These are phyloP conservation scores for Lasiodiplodia hormozganensis DNA, from an alignment of 2,329 filamentous ascomycete species.

Conservation along the genomic window DNA sequence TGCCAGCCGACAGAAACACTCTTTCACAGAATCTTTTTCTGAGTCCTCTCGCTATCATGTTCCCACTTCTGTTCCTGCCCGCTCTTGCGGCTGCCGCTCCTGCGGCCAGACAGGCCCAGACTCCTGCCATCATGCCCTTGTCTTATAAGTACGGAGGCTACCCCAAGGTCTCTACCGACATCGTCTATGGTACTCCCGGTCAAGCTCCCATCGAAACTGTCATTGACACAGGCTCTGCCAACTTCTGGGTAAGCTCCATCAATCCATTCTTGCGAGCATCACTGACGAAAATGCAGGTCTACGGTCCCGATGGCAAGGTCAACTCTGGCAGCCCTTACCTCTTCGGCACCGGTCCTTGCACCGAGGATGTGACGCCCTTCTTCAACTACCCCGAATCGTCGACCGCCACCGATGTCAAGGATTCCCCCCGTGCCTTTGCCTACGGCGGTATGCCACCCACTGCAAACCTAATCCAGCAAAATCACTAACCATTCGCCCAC, in stretches of 20 bases:
- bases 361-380: constrained; percentile 29
- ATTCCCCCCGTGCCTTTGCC: neutral
- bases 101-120: constrained; percentile 5
- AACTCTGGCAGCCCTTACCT: constrained; percentile 31
- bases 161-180: constrained; percentile 30
- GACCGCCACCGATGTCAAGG: neutral
- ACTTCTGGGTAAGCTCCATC: constrained; percentile 28
- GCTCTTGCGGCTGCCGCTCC: constrained; percentile 20
- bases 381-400: constrained; percentile 29
- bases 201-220: constrained; percentile 27
- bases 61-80: constrained; percentile 20
- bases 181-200: constrained; percentile 28
- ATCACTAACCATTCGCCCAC: neutral
- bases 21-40: neutral
- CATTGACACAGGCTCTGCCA: constrained; percentile 29
- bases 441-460: constrained; percentile 3
- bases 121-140: constrained; percentile 7
- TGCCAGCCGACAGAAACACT: neutral
- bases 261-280: neutral
- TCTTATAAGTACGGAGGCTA: constrained; percentile 31
- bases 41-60: constrained; percentile 11
- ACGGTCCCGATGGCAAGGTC: constrained; percentile 30
- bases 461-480: too few relatives aligned
- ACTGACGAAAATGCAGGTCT: neutral
- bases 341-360: constrained; percentile 28